Evolutionary conservation across 129 eudicot genomes (phyloP), one percentile per base, ranked within the genome.

Genomic region (Artemisia tridentata): DNA sequence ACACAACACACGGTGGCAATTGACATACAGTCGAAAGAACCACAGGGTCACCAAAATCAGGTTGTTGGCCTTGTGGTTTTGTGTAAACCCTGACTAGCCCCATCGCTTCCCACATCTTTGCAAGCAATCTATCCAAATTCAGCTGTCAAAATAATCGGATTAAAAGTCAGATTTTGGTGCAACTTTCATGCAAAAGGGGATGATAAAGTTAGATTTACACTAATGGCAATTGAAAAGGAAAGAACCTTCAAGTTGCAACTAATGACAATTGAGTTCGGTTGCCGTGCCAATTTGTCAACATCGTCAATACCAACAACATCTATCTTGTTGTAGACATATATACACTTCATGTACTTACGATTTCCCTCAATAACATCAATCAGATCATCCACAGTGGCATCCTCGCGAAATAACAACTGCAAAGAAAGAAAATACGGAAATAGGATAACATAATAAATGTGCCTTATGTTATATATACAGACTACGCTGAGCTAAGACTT

Each of bases 301-400:
- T 95, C 99, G 84, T 95, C 99, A 53, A 90, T 95, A 84, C 99
- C 99, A 65, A 90, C 81, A 78, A 95, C 99, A 83, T 95, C 99
- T 75, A 95, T 95, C 82, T 95, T 95, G 95, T 95, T 95, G 88
- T 95, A 95, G 74, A 95, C 99, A 67, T 95, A 95, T 29, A 95
- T 79, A 78, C 99, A 95, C 73, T 88, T 90, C 84, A 95, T 95
- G 86, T 95, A 95, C 83, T 95, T 95, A 69, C 99, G 96, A 57
- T 95, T 95, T 49, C 99, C 99, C 84, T 95, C 99, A 58, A 95
- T 95, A 62, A 95, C 99, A 81, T 95, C 99, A 13, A 95, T 95
- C 56, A 95, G 84, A 81, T 95, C 99, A 84, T 95, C 99, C 75
- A 95, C 99, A 68, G 97, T 88, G 21, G 99, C 97, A 90, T 95